Evolutionary conservation across 257 asterid genomes (phyloP), one percentile per base, ranked within the genome.

Genomic region (Nicotiana undulata): DNA sequence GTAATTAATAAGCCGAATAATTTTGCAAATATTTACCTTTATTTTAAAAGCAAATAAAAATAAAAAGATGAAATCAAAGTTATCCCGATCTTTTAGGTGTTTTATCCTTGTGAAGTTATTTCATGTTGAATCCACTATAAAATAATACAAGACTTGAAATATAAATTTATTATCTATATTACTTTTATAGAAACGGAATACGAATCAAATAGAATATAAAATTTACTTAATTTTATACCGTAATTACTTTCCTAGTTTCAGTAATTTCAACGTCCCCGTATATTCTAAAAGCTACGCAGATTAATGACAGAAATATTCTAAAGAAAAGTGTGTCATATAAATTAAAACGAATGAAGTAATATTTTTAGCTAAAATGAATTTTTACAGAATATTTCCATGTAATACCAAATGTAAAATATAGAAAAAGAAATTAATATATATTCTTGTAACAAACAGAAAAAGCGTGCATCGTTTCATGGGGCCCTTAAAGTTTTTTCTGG

Each of bases 401-500:
- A 59, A 74, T 28, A 49, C 61, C 51, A 46, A 74, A 1, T 49
- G 40, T 4, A 6, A 20, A 3, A 55, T 5, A 2, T 5, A 55
- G 32, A 17, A 13, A 40, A 5, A 2, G 15, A 1, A 46, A 46
- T 0, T 44, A 72, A 72, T 72, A 74, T 74, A 72, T 72, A 74
- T 74, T 24, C 40, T 49, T 72, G 13, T 24, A 74, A 72, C 20
- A 46, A 70, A 72, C 59, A 72, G 4, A 13, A 72, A 70, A 72
- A 72, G 77, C 22, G 60, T 74, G 79, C 61, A 74, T 49, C 34
- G 29, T 13, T 74, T 46, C 15, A 26, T 49, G 61, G 79, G 63
- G 44, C 63, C 79, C 60, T 74, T 26, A 20, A 74, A 74, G 79
- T 74, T 49, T 74, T 59, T 49, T 49, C 63, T 49, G 79, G 79